Conservation (phyloP, 176 grass and related monocot genomes). For the sorghum (Sorghum bicolor) region DNA sequence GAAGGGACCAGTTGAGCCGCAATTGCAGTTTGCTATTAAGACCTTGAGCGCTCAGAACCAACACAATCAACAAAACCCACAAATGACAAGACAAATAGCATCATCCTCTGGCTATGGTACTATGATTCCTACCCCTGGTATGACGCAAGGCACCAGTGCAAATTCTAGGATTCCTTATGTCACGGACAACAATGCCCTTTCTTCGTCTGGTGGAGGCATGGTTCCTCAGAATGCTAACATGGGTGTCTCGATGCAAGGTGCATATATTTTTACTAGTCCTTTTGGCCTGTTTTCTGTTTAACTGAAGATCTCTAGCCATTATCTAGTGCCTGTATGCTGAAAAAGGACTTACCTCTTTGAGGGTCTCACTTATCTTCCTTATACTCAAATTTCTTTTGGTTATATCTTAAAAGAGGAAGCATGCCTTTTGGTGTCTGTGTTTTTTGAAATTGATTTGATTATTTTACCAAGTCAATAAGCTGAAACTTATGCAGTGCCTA, state of each 20-base stretch:
- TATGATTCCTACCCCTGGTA: constrained; percentile 97
- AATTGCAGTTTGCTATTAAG: constrained; percentile 60
- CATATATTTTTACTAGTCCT: constrained; percentile 24
- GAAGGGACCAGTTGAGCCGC: constrained; percentile 48
- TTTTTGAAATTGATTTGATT: constrained; percentile 19
- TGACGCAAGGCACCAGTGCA: constrained; percentile 52
- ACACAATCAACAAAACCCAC: constrained; percentile 52
- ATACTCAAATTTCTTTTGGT: not conserved
- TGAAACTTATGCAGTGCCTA: constrained; percentile 15
- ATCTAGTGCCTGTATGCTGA: not conserved
- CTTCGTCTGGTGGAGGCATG: constrained; percentile 48
- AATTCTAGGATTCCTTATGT: constrained; percentile 51
- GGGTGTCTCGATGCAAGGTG: constrained; percentile 48
- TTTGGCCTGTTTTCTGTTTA: constrained; percentile 6
- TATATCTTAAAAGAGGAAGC: not conserved
- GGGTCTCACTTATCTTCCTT: not conserved
- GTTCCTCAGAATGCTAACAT: constrained; percentile 60
- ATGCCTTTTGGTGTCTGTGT: constrained; percentile 5
- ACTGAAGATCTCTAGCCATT: constrained; percentile 18
- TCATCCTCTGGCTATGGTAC: constrained; percentile 66
- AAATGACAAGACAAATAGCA: constrained; percentile 48
- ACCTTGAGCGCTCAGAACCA: constrained; percentile 37
- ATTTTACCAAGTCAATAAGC: constrained; percentile 20
- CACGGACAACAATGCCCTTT: constrained; percentile 55
- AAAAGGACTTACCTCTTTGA: not conserved